Base-by-base conservation (phyloP, 2,329 filamentous ascomycete species). In the Diplodia sapinea region DNA sequence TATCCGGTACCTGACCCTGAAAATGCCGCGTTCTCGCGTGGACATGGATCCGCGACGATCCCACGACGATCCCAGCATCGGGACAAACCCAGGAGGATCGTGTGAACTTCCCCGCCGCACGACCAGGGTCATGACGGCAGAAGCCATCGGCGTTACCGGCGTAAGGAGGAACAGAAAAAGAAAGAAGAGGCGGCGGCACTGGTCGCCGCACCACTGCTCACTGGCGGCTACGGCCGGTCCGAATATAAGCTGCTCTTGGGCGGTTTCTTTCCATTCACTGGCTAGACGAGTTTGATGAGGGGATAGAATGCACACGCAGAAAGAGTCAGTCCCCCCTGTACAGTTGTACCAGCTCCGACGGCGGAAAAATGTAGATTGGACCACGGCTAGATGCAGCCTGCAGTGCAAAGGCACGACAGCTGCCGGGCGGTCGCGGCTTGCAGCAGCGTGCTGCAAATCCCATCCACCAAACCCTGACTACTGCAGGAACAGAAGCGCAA, bases 251-350 rank as follows among this genome's bases (percentile, higher is more conserved):
- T 13, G 54, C n/a, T 36, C 15, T 20, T 47, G 15, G 40, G 3
- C 40, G n/a, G 54, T 15, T 20, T 4, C 15, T 17, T 11, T 33
- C 51, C 15, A 43, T 7, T 31, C 7, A 59, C 38, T 59, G 36
- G 55, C 33, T 47, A 38, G 36, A 15, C 54, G 17, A 7, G 54
- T 56, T 56, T 59, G 38, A 59, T 29, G 55, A 59, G 23, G 20
- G 36, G 51, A n/a, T 12, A 15, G 55, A 5, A n/a, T n/a, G 38
- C 11, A 9, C 13, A 36, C 17, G n/a, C 52, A 31, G n/a, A 33
- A 20, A 4, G 12, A 38, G 7, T 11, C n/a, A 36, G 29, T 38
- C n/a, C 31, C 29, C 9, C 31, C 5, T 38, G 36, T 38, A 38
- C 33, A 36, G 33, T 36, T 11, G 33, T 11, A 38, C 29, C 15